Conservation (phyloP, 163 green algal species). For the Chlorella variabilis region DNA sequence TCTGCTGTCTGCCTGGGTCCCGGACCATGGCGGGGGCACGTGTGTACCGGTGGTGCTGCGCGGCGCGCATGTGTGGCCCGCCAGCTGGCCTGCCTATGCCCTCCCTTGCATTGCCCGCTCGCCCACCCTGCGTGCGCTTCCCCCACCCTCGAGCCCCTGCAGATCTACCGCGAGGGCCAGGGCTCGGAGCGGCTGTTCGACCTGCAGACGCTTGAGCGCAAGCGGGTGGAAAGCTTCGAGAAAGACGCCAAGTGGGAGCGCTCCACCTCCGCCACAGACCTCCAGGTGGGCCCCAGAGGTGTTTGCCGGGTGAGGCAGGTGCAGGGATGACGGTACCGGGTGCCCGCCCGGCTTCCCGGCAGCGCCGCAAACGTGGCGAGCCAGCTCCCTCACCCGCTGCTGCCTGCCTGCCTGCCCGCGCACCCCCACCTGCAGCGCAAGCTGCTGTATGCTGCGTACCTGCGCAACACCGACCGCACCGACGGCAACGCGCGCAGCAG, state of each 20-base stretch:
- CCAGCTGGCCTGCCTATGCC: too few species aligned
- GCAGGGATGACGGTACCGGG: too few species aligned
- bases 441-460: slow-evolving; percentile 16
- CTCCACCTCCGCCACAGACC: not conserved
- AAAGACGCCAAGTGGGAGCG: not conserved
- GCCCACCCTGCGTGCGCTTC: too few species aligned
- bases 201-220: slow-evolving; percentile 22
- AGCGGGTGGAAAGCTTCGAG: slow-evolving; percentile 21
- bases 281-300: slow-evolving; percentile 4
- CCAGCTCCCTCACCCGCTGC: not conserved
- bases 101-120: too few species aligned
- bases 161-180: slow-evolving; percentile 23
- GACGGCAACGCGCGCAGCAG: slow-evolving; percentile 36
- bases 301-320: too few species aligned
- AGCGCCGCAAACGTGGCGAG: not conserved
- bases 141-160: not conserved
- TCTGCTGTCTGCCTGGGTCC: too few species aligned
- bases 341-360: too few species aligned
- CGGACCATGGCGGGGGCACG: too few species aligned
- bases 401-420: not conserved
- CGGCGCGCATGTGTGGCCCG: too few species aligned
- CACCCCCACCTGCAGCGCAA: slow-evolving; percentile 8
- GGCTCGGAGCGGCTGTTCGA: slow-evolving; percentile 33
- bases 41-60: too few species aligned
- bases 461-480: slow-evolving; percentile 43